Percentiles rank a stretch among this genome's conserved stretches.
phyloP scores from a whole-genome alignment of 148 eudicot genomes.

The Fagopyrum esculentum region DNA sequence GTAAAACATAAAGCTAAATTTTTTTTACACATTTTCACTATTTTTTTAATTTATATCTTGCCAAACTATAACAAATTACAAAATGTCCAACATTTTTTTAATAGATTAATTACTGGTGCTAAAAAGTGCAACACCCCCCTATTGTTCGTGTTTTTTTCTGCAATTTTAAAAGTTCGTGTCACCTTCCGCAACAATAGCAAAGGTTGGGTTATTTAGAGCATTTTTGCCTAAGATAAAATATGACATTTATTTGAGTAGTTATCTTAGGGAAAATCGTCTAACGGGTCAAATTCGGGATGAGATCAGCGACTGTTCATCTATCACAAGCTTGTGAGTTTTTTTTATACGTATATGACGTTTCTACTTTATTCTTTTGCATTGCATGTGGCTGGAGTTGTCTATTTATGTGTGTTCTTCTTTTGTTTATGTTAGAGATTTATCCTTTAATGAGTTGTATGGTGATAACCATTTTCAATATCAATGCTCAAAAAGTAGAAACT shows the following conservation, averaged over 20 bases:
- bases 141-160: too few species aligned
- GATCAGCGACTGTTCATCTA: slow-evolving; percentile 79
- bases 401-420: neutral
- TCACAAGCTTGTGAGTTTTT: slow-evolving; percentile 61
- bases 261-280: slow-evolving; percentile 64
- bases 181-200: too few species aligned
- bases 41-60: too few species aligned
- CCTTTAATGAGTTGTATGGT: slow-evolving; percentile 73
- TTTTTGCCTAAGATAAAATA: neutral
- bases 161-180: too few species aligned
- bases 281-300: slow-evolving; percentile 97
- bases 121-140: too few species aligned
- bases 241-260: slow-evolving; percentile 38
- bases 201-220: too few species aligned
- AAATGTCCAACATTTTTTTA: too few species aligned
- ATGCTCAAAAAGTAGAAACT: slow-evolving; percentile 73
- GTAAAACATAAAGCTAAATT: too few species aligned
- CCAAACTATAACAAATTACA: too few species aligned
- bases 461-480: slow-evolving; percentile 88
- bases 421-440: slow-evolving; percentile 55
- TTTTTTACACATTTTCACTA: too few species aligned
- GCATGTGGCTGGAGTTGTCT: neutral
- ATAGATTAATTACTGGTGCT: too few species aligned
- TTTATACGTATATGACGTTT: neutral
- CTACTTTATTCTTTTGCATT: too few species aligned